Conservation (phyloP, 2,329 filamentous ascomycete genomes). For the Drechslerella stenobrocha region DNA sequence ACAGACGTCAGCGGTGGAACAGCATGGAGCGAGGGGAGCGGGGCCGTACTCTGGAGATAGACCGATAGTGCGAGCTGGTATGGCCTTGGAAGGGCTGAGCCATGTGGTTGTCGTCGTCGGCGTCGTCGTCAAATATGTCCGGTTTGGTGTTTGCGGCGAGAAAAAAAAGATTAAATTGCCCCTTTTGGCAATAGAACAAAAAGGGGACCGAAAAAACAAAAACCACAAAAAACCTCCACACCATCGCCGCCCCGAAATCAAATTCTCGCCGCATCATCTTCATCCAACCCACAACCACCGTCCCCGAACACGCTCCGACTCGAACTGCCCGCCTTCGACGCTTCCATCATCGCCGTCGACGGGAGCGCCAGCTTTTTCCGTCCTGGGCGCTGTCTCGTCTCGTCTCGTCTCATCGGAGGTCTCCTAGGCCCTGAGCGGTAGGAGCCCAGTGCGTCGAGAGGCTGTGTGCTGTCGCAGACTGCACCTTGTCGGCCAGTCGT, state of each 20-base stretch:
- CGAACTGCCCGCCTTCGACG: not conserved
- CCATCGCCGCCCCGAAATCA: not conserved
- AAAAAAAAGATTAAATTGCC: slow-evolving; percentile 40
- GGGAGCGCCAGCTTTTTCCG: slow-evolving; percentile 28
- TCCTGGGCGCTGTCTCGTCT: slow-evolving; percentile 33
- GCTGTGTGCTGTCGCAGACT: slow-evolving; percentile 29
- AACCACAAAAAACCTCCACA: slow-evolving; percentile 2
- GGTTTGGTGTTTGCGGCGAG: not conserved
- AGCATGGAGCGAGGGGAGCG: no score
- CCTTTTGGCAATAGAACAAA: slow-evolving; percentile 13
- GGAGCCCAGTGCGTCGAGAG: slow-evolving; percentile 13
- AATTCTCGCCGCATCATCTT: not conserved
- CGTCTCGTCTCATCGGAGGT: slow-evolving; percentile 41
- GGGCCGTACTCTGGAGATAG: no score
- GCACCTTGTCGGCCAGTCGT: slow-evolving; percentile 3
- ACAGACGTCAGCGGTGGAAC: no score
- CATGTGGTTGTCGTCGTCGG: no score
- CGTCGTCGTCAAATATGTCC: no score
- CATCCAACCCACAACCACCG: not conserved
- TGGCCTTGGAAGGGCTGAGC: no score
- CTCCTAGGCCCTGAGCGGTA: not conserved
- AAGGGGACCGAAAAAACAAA: slow-evolving; percentile 6
- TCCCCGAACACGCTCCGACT: slow-evolving; percentile 7
- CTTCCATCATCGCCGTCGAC: slow-evolving; percentile 7
- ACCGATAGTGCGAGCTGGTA: no score